Evolutionary conservation across 257 asterid genomes (phyloP).

Genomic region (Lycium ferocissimum): DNA sequence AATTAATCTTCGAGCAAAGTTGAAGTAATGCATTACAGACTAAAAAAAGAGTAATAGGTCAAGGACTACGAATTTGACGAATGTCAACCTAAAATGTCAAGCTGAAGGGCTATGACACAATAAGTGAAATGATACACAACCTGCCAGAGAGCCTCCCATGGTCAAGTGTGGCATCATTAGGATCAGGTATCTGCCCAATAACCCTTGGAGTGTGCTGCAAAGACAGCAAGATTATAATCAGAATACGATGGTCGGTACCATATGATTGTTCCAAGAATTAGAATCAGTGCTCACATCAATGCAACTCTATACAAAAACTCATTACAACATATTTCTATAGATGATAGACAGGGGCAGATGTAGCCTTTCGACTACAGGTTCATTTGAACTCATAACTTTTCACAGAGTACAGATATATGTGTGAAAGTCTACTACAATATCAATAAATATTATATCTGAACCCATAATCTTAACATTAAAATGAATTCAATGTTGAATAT

Average conservation of each 20-base stretch:
- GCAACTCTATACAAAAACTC: conserved; percentile 22
- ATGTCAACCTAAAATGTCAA: background rate
- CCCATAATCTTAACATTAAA: no score
- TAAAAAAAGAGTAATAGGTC: background rate
- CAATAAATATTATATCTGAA: no score
- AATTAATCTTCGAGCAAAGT: background rate
- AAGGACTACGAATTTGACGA: background rate
- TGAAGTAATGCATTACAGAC: background rate
- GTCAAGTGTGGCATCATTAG: conserved; percentile 84
- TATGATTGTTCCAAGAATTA: conserved; percentile 31
- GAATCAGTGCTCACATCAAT: background rate
- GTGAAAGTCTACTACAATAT: no score
- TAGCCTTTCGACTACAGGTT: no score
- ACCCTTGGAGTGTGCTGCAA: conserved; percentile 95
- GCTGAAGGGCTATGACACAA: conserved; percentile 15
- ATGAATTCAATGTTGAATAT: no score
- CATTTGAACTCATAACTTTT: no score
- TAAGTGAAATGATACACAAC: conserved; percentile 44
- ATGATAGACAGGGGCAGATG: background rate
- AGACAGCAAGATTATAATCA: conserved; percentile 44
- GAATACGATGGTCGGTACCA: conserved; percentile 19
- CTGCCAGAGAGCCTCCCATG: conserved; percentile 86
- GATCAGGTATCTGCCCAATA: conserved; percentile 76
- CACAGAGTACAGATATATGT: no score
- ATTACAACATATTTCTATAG: background rate